Evolutionary conservation across 2,329 filamentous ascomycete genomes (phyloP).

Genomic region (Neopestalotiopsis sp.): DNA sequence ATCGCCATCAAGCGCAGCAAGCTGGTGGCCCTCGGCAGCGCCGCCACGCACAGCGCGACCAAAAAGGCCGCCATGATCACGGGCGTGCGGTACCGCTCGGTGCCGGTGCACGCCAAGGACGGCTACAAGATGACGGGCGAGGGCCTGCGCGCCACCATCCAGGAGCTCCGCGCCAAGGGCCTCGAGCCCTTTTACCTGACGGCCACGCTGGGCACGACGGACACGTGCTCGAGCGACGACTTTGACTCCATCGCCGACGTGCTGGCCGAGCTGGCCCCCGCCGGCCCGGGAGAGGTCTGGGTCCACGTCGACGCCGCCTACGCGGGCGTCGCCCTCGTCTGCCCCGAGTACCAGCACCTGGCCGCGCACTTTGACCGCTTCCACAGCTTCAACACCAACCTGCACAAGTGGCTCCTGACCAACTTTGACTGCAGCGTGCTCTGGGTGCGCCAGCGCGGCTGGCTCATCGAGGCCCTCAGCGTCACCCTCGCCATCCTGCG

Average conservation of each 20-base stretch:
- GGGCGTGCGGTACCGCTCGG: constrained; percentile 78
- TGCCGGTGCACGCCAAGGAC: constrained; percentile 66
- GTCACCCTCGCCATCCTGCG: constrained; percentile 82
- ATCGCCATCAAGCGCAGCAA: constrained; percentile 69
- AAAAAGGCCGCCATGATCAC: constrained; percentile 88
- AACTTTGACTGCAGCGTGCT: constrained; percentile 89
- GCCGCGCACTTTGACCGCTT: constrained; percentile 67
- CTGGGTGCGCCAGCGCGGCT: constrained; percentile 75
- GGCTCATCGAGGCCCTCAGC: constrained; percentile 80
- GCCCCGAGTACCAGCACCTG: constrained; percentile 79
- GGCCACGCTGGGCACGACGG: constrained; percentile 83
- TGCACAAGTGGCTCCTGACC: constrained; percentile 96
- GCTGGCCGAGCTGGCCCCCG: constrained; percentile 40
- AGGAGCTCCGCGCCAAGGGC: constrained; percentile 68
- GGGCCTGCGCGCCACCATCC: constrained; percentile 65
- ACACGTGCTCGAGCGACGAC: constrained; percentile 86
- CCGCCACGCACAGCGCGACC: constrained; percentile 81
- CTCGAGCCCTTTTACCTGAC: constrained; percentile 88
- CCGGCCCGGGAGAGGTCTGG: constrained; percentile 67
- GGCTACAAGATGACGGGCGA: constrained; percentile 73
- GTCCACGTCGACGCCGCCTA: constrained; percentile 95
- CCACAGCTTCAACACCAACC: constrained; percentile 92
- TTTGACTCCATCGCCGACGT: constrained; percentile 69
- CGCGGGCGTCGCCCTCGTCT: constrained; percentile 82
- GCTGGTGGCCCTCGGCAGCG: constrained; percentile 81